Evolutionary conservation across 208 protist genomes (phyloP).

Genomic region (Acanthamoeba polyphaga): DNA sequence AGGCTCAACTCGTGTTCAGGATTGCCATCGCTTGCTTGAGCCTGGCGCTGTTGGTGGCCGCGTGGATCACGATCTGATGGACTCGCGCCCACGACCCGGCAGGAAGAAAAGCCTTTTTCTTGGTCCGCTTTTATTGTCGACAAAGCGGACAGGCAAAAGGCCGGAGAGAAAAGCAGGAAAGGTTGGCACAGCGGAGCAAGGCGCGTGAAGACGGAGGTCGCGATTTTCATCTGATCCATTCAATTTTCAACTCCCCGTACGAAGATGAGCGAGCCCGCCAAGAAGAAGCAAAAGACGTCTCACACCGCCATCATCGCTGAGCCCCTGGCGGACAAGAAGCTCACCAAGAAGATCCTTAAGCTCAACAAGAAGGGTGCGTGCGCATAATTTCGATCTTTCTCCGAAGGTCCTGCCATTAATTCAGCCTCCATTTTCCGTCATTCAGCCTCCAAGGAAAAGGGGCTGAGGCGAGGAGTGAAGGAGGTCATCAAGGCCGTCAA

Average conservation of each 20-base stretch:
- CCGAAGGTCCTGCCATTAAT: not conserved
- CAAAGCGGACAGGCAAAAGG: not conserved
- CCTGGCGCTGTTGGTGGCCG: not conserved
- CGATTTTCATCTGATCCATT: slow-evolving; percentile 38
- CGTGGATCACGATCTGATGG: not conserved
- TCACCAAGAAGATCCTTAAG: slow-evolving; percentile 87
- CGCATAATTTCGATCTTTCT: not conserved
- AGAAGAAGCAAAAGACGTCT: slow-evolving; percentile 25
- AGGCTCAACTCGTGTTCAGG: not conserved
- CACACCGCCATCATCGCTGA: slow-evolving; percentile 83
- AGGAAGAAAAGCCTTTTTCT: not conserved
- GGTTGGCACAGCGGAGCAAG: not conserved
- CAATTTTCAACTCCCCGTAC: not conserved
- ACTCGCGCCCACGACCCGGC: too few relatives aligned
- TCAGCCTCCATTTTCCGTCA: slow-evolving; percentile 14
- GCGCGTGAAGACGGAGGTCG: not conserved
- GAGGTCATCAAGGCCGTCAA: slow-evolving; percentile 91
- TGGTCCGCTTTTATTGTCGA: not conserved
- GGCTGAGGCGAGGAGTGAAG: slow-evolving; percentile 88
- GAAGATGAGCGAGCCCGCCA: slow-evolving; percentile 36
- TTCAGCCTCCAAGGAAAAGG: slow-evolving; percentile 88
- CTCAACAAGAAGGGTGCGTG: slow-evolving; percentile 83
- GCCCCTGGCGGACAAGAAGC: slow-evolving; percentile 87
- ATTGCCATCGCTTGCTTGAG: not conserved
- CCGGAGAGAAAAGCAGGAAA: slow-evolving; percentile 39